Evolutionary conservation across 129 eudicot species (phyloP).

Genomic region (Flaveria brownii): DNA sequence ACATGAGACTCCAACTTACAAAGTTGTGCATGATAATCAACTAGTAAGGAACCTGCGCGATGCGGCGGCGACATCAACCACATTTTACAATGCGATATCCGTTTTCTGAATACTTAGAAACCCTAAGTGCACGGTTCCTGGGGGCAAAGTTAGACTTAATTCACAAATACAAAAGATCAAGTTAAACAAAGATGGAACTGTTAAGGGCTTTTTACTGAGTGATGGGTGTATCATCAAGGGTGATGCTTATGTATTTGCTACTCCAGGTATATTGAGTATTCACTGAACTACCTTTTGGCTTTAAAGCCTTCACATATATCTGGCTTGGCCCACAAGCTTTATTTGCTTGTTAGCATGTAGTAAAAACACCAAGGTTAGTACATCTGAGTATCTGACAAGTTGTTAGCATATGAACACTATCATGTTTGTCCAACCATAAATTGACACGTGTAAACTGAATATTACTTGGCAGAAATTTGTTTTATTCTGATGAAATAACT

Average conservation of each 20-base stretch:
- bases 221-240: slow-evolving; percentile 63
- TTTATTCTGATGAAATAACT: background rate
- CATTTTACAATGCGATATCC: too few relatives aligned
- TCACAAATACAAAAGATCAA: too few relatives aligned
- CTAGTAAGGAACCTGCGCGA: too few relatives aligned
- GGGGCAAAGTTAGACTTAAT: too few relatives aligned
- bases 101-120: too few relatives aligned
- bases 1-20: too few relatives aligned
- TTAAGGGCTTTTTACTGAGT: slow-evolving; percentile 56
- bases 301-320: background rate
- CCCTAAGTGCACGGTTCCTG: too few relatives aligned
- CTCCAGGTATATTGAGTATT: slow-evolving; percentile 77
- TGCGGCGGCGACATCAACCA: too few relatives aligned
- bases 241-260: slow-evolving; percentile 89
- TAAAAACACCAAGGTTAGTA: slow-evolving; percentile 87
- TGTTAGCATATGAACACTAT: background rate
- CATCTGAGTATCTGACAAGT: background rate
- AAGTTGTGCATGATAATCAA: too few relatives aligned
- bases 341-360: slow-evolving; percentile 56
- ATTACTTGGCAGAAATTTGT: background rate
- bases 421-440: background rate
- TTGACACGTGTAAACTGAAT: background rate
- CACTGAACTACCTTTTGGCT: background rate
- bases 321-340: background rate
- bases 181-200: too few relatives aligned